These are phyloP conservation scores for Pythium periplocum DNA, from an alignment of 352 stramenopile species.

Conservation along the genomic window DNA sequence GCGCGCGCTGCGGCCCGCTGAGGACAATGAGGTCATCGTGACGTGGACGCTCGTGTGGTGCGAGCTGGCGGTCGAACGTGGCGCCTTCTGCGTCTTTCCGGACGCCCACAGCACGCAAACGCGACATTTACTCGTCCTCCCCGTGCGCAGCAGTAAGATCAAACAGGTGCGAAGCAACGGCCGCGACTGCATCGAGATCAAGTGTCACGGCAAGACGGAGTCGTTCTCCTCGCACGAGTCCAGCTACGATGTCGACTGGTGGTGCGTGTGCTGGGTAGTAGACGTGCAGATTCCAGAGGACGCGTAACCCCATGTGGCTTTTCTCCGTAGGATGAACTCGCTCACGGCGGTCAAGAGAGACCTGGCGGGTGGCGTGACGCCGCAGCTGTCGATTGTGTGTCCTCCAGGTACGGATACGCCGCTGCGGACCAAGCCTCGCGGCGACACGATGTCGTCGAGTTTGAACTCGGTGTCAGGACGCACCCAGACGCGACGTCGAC, in stretches of 20 bases:
- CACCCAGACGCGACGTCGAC: constrained; percentile 51
- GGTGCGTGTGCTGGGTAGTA: constrained; percentile 27
- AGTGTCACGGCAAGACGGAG: constrained; percentile 60
- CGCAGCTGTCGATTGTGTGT: constrained; percentile 57
- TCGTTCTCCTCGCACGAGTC: constrained; percentile 80
- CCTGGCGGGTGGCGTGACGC: constrained; percentile 54
- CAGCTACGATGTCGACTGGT: constrained; percentile 86
- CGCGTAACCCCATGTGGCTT: constrained; percentile 1
- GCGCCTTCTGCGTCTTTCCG: constrained; percentile 44
- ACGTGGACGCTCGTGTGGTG: constrained; percentile 77
- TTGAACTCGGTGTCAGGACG: constrained; percentile 4
- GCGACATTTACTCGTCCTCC: too few relatives aligned
- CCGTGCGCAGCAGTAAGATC: too few relatives aligned
- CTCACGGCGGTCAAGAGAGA: constrained; percentile 74
- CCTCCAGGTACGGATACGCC: constrained; percentile 19
- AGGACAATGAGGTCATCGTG: constrained; percentile 60
- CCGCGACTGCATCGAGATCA: constrained; percentile 79
- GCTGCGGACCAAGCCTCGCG: background rate
- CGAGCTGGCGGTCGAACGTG: constrained; percentile 37
- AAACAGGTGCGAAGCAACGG: constrained; percentile 68
- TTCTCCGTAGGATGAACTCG: constrained; percentile 62
- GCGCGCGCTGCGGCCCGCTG: constrained; percentile 65
- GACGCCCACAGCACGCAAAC: constrained; percentile 13
- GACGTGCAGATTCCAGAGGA: background rate
- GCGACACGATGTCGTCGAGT: background rate